Conservation (phyloP, 495 filamentous ascomycete species). For the Xanthoparmelia taractica region DNA sequence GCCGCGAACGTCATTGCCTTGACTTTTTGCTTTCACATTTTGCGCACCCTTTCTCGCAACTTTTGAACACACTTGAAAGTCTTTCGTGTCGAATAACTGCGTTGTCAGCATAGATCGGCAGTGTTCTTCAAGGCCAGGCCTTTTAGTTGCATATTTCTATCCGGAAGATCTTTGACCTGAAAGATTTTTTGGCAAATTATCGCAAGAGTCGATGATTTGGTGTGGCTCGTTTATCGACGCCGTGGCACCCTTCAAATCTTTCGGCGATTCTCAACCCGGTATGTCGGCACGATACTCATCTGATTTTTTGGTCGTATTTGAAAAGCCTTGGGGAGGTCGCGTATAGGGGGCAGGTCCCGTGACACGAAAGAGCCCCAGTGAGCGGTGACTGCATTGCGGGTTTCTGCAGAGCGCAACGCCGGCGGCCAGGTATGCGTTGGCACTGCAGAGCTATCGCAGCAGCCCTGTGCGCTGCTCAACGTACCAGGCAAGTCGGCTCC, state of each 20-base stretch:
- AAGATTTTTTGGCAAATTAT: background rate
- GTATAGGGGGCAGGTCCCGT: constrained; percentile 14
- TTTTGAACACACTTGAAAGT: background rate
- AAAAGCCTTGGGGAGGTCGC: background rate
- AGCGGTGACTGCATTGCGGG: constrained; percentile 7
- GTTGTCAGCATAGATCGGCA: constrained; percentile 14
- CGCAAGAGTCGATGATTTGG: background rate
- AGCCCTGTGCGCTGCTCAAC: constrained; percentile 9
- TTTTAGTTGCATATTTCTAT: constrained; percentile 6
- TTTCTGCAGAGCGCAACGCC: constrained; percentile 10
- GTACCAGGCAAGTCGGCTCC: background rate
- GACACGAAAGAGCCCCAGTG: constrained; percentile 2
- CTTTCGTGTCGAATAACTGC: background rate
- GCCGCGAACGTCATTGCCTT: background rate
- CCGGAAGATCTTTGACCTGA: constrained; percentile 9
- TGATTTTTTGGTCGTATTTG: background rate
- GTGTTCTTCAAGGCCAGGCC: background rate
- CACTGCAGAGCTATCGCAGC: constrained; percentile 15
- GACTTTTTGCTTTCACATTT: background rate
- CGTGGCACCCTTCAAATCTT: constrained; percentile 1
- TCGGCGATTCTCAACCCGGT: background rate
- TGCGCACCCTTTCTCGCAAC: background rate
- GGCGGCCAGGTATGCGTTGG: constrained; percentile 15
- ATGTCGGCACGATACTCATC: background rate
- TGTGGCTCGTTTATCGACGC: constrained; percentile 14